Evolutionary conservation across 345 rosid genomes (phyloP).

Genomic region (Streptanthus diversifolius): DNA sequence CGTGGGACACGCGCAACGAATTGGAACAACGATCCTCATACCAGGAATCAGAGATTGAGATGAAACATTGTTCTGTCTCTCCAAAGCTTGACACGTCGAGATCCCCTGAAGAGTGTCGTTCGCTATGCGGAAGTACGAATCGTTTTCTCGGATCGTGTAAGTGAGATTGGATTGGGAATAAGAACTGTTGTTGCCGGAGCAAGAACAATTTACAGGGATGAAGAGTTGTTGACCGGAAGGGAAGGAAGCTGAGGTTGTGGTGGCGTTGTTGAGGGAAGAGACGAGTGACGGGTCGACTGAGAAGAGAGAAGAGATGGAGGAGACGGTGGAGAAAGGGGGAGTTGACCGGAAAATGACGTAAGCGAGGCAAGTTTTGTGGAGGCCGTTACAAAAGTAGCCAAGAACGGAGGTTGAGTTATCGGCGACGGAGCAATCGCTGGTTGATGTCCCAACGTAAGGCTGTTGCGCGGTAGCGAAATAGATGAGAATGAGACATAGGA

Average conservation of each 20-base stretch:
- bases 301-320: constrained; percentile 55
- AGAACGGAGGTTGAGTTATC: constrained; percentile 44
- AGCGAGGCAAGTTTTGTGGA: constrained; percentile 50
- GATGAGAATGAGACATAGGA: constrained; percentile 17
- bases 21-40: constrained; percentile 42
- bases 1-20: constrained; percentile 70
- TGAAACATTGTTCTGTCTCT: constrained; percentile 31
- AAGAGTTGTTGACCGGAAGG: constrained; percentile 45
- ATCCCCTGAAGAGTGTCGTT: constrained; percentile 64
- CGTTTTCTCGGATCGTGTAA: constrained; percentile 36
- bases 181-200: constrained; percentile 38
- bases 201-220: constrained; percentile 69
- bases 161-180: constrained; percentile 51
- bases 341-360: constrained; percentile 62
- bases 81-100: constrained; percentile 74
- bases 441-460: constrained; percentile 49
- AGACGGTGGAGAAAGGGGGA: constrained; percentile 46
- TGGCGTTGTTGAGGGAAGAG: constrained; percentile 43
- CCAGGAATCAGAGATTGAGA: constrained; percentile 34
- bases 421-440: constrained; percentile 40
- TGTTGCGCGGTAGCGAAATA: constrained; percentile 57
- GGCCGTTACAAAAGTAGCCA: constrained; percentile 79
- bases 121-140: constrained; percentile 39
- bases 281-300: constrained; percentile 45
- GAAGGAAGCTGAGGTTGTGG: constrained; percentile 40